Conservation (phyloP, 768 basidiomycete species). For the Tremella yokohamensis region DNA sequence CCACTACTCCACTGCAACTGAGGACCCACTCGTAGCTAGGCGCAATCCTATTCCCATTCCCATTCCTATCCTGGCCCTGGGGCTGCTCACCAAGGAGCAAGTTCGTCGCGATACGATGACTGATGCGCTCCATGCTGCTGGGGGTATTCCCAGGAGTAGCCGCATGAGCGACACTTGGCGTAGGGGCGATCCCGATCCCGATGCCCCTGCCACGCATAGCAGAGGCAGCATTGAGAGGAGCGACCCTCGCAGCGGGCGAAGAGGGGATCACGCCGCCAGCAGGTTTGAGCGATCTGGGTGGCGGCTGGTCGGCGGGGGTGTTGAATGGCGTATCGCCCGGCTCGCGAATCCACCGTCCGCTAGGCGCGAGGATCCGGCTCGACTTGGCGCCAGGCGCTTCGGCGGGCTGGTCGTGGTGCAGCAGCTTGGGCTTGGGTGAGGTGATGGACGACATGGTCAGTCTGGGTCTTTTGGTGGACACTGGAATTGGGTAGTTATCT, state of each 20-base stretch:
- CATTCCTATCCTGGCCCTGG: neutral
- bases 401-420: neutral
- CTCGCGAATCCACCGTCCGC: neutral
- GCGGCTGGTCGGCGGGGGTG: neutral
- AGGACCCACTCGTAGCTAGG: slow-evolving; percentile 24
- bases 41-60: slow-evolving; percentile 10
- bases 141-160: slow-evolving; percentile 18
- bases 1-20: neutral
- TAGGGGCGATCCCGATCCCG: slow-evolving; percentile 4
- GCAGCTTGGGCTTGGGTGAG: neutral
- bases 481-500: no score
- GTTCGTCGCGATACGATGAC: slow-evolving; percentile 17
- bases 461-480: no score
- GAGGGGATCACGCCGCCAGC: slow-evolving; percentile 6
- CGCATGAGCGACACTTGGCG: slow-evolving; percentile 5
- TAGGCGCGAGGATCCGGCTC: neutral
- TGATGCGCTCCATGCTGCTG: slow-evolving; percentile 19
- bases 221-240: slow-evolving; percentile 13
- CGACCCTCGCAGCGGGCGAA: slow-evolving; percentile 6
- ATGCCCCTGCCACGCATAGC: slow-evolving; percentile 18
- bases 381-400: neutral
- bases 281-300: neutral
- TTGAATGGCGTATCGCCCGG: neutral
- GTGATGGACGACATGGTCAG: neutral
- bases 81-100: slow-evolving; percentile 6